phyloP scores from a whole-genome alignment of 257 asterid species.

The Solanum corneliomulleri region DNA sequence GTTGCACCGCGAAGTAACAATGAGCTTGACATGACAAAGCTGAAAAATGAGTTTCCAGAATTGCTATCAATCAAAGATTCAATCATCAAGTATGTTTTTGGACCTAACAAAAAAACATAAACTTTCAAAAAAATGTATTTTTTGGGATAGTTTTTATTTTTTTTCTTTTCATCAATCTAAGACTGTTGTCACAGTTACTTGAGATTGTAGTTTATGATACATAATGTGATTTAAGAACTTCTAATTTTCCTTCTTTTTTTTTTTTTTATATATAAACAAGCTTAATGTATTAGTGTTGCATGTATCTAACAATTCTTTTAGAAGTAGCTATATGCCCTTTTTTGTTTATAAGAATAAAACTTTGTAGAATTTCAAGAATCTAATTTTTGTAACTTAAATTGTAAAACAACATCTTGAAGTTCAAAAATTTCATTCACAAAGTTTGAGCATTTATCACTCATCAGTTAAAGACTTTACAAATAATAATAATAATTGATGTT shows the following conservation, averaged over 20 bases:
- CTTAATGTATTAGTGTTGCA: neutral
- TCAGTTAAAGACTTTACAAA: neutral
- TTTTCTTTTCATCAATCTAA: neutral
- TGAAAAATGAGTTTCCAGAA: slow-evolving; percentile 3
- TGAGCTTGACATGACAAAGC: slow-evolving; percentile 5
- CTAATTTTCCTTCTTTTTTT: neutral
- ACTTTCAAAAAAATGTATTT: neutral
- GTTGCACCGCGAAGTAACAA: slow-evolving; percentile 12
- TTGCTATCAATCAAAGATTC: slow-evolving; percentile 5
- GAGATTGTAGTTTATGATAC: neutral
- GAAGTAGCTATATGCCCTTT: neutral
- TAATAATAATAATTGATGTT: neutral
- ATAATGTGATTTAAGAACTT: neutral
- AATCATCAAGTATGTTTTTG: slow-evolving; percentile 8
- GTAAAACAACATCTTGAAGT: no score
- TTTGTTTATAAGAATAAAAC: neutral
- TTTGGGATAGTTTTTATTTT: neutral
- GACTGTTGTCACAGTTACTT: neutral
- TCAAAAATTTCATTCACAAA: neutral
- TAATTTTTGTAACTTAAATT: neutral
- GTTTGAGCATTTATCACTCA: neutral
- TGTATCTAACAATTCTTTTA: neutral
- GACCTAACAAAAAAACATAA: slow-evolving; percentile 15
- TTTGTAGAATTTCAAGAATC: neutral
- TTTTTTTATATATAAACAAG: neutral